A percentile compares a stretch with the other conserved stretches of the same genome.
phyloP scores from a whole-genome alignment of 2,329 filamentous ascomycete genomes.

The Escovopsis weberi region DNA sequence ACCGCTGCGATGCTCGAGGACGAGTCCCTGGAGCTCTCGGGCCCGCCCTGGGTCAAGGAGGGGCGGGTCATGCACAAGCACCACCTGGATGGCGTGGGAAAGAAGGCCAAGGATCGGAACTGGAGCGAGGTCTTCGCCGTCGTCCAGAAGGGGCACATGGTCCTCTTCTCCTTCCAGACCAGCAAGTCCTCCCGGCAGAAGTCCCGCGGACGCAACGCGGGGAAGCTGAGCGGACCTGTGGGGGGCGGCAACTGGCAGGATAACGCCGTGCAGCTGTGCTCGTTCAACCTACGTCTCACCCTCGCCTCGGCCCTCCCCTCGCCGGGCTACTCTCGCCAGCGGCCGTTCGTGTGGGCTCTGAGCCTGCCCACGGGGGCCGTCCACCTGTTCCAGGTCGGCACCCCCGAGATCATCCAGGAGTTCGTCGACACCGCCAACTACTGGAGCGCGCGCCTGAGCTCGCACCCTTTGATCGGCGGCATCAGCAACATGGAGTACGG shows the following conservation, averaged over 20 bases:
- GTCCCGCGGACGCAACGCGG: constrained; percentile 35
- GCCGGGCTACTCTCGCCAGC: constrained; percentile 80
- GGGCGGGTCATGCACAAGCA: constrained; percentile 94
- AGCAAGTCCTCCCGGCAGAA: constrained; percentile 63
- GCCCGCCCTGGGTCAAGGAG: constrained; percentile 97
- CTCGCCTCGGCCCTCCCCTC: constrained; percentile 81
- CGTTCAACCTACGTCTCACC: constrained; percentile 78
- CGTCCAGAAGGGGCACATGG: constrained; percentile 86
- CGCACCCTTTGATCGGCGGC: constrained; percentile 81
- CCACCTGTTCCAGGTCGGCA: constrained; percentile 96
- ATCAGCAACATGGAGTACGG: constrained; percentile 97
- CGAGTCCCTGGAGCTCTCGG: constrained; percentile 78
- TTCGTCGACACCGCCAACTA: constrained; percentile 94
- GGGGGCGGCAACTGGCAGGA: constrained; percentile 98
- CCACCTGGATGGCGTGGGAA: constrained; percentile 79
- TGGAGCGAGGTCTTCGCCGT: constrained; percentile 96
- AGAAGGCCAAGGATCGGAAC: constrained; percentile 83
- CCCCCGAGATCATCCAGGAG: constrained; percentile 83
- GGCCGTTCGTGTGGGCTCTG: constrained; percentile 88
- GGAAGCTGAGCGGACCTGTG: constrained; percentile 48
- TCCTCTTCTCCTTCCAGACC: constrained; percentile 83
- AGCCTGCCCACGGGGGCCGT: constrained; percentile 86
- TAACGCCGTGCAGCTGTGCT: constrained; percentile 79
- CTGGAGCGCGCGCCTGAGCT: constrained; percentile 89
- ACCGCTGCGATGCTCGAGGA: constrained; percentile 66